Evolutionary conservation across 768 basidiomycete genomes (phyloP), one percentile per base, ranked within the genome.

Genomic region (Mycena rebaudengoi): DNA sequence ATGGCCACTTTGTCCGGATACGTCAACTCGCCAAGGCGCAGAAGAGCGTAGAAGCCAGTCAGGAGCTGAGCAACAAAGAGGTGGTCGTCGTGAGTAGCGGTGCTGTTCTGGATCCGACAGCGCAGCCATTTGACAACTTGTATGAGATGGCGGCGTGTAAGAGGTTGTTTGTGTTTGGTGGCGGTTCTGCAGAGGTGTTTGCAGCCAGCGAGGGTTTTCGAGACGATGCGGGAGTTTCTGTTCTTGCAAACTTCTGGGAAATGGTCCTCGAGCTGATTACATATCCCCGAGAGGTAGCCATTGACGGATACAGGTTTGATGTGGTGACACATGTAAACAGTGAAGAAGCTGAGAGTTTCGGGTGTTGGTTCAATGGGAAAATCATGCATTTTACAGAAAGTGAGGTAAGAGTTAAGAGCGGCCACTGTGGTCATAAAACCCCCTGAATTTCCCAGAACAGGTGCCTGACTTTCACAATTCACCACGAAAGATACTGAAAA

Each of bases 211-310:
- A 82, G 53, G 0, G 79, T 78, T 4, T 66, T 46, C 0, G 44
- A 10, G 1, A 83, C 79, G 0, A 82, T 62, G 0, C 40, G 37
- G 2, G 67, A 66, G 0, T 60, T 64, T 0, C 78, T 70, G 14
- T 49, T 37, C 1, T 37, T 21, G 2, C 74, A 73, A 7, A 81
- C 73, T 8, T 70, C 5, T 1, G 80, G 78, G 67, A 74, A 84
- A 20, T 69, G 60, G 0, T 68, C 39, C 59, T 82, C 78, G 7
- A 82, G 76, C 39, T 76, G 68, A 18, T 72, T 74, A 51, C 72
- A 73, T n/a, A 82, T 80, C 0, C 82, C 80, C 1, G 81, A 81
- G 0, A 83, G 71, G 66, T 83, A 83, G 2, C 67, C 52, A 14
- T 67, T 53, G 8, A 81, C 76, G 0, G 80, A 79, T 0, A 46